A percentile compares a stretch with the other conserved stretches of the same genome.
Evolutionary conservation across 371 early-diverging fungal genomes (phyloP).

Genomic region (Mortierella sp.): DNA sequence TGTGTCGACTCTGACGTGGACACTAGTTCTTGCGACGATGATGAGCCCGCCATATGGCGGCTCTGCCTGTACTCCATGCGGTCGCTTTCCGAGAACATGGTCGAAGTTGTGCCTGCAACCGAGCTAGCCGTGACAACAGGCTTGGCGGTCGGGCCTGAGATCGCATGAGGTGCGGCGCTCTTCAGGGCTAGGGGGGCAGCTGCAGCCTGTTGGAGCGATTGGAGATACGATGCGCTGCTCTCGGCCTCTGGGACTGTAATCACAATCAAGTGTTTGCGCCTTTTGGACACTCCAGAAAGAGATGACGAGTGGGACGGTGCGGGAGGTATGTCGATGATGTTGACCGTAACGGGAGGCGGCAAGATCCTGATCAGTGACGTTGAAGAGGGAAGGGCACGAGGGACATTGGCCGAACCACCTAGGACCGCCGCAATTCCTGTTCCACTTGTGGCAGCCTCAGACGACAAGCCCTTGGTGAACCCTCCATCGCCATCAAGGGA

Average conservation of each 20-base stretch:
- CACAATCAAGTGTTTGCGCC: slow-evolving; percentile 48
- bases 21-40: slow-evolving; percentile 28
- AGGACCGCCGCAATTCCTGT: slow-evolving; percentile 55
- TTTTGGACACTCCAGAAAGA: slow-evolving; percentile 48
- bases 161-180: slow-evolving; percentile 17
- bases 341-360: slow-evolving; percentile 45
- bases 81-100: slow-evolving; percentile 23
- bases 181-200: slow-evolving; percentile 10
- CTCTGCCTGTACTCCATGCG: slow-evolving; percentile 11
- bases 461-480: slow-evolving; percentile 8
- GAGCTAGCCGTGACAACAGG: slow-evolving; percentile 40
- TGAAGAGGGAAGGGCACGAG: slow-evolving; percentile 47
- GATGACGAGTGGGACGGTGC: slow-evolving; percentile 57
- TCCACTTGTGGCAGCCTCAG: slow-evolving; percentile 47
- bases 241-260: slow-evolving; percentile 56
- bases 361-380: slow-evolving; percentile 51
- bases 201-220: slow-evolving; percentile 31
- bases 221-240: slow-evolving; percentile 28
- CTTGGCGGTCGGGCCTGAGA: slow-evolving; percentile 38
- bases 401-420: slow-evolving; percentile 33
- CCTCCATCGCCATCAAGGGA: slow-evolving; percentile 18
- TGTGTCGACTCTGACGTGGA: neutral
- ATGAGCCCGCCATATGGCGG: slow-evolving; percentile 2
- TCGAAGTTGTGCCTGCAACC: slow-evolving; percentile 31
- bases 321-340: slow-evolving; percentile 52